Base-by-base conservation (phyloP, 1,139 yeast genomes). In the Hemisphaericaspora xylofermentans region DNA sequence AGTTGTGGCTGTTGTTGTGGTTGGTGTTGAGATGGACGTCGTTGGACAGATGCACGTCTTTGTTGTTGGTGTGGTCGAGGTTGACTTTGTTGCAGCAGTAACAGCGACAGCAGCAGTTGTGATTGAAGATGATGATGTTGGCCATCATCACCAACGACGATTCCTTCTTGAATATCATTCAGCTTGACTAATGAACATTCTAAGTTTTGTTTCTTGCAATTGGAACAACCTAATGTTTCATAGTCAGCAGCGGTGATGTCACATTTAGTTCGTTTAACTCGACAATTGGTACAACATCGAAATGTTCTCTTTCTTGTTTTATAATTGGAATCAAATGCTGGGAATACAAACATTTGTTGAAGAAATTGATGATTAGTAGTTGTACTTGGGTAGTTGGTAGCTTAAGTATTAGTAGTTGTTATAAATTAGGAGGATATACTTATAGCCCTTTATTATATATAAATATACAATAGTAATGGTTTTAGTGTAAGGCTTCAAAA, bases 281-380 rank as follows among this genome's bases (percentile, higher is more conserved):
- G 68, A 56, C 82, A 77, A 47, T 64, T 72, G 41, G 64, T 66
- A 51, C 82, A 77, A 44, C 81, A 78, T 50, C 71, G 70, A 54
- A 74, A 77, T 1, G 79, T 74, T 18, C 82, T 59, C 51, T 76
- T 76, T 33, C 83, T 63, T 30, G 74, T 70, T 43, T 76, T 71
- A 53, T 77, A 78, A 52, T 67, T 76, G 29, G 70, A 66, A 54
- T 78, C 70, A 54, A 78, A 77, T n/a, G 82, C 82, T 3, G 82
- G 82, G 48, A 78, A 78, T 38, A 77, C 82, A 56, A 68, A 71
- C 79, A 76, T 76, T n/a, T n/a, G n/a, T n/a, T n/a, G n/a, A n/a
- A n/a, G n/a, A n/a, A n/a, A n/a, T n/a, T n/a, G n/a, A n/a, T n/a
- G n/a, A n/a, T n/a, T n/a, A n/a, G n/a, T n/a, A n/a, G n/a, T n/a